phyloP scores from a whole-genome alignment of 1,284 basidiomycete species.

The Ceratorhiza oryzae-sativae region DNA sequence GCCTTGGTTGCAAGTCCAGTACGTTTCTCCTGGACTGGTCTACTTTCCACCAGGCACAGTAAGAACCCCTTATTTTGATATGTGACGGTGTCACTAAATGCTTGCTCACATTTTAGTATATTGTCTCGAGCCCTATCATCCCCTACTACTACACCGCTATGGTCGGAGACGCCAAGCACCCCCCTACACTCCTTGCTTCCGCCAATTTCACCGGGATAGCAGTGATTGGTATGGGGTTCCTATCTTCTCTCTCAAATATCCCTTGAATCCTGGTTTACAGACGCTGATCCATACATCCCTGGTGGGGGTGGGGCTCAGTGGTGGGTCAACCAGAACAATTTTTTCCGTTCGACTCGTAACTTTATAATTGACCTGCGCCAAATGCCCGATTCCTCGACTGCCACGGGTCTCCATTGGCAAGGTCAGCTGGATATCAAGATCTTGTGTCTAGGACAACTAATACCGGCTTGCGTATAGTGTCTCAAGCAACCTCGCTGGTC shows the following conservation, averaged over 20 bases:
- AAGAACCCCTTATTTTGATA: neutral
- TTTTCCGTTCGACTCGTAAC: conserved; percentile 64
- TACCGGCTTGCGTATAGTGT: too few relatives aligned
- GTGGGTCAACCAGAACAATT: conserved; percentile 63
- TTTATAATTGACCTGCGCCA: conserved; percentile 59
- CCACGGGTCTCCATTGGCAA: conserved; percentile 41
- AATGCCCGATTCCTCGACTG: conserved; percentile 5
- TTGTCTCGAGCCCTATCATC: conserved; percentile 48
- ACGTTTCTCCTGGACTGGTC: conserved; percentile 49
- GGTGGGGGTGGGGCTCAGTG: conserved; percentile 39
- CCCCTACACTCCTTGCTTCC: conserved; percentile 47
- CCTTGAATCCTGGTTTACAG: conserved; percentile 14
- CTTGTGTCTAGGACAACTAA: too few relatives aligned
- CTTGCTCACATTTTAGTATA: conserved; percentile 44
- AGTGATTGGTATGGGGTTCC: conserved; percentile 45
- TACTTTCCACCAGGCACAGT: conserved; percentile 48
- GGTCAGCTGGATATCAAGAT: conserved; percentile 1
- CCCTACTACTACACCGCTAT: conserved; percentile 49
- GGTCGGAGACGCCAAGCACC: conserved; percentile 45
- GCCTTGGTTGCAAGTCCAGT: conserved; percentile 46
- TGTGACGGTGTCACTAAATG: neutral
- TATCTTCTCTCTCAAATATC: neutral
- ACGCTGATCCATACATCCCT: conserved; percentile 49
- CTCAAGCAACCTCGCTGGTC: conserved; percentile 41
- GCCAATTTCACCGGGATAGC: conserved; percentile 48